These are phyloP conservation scores for Jaminaea rosea DNA, from an alignment of 1,284 basidiomycete genomes.

Conservation along the genomic window DNA sequence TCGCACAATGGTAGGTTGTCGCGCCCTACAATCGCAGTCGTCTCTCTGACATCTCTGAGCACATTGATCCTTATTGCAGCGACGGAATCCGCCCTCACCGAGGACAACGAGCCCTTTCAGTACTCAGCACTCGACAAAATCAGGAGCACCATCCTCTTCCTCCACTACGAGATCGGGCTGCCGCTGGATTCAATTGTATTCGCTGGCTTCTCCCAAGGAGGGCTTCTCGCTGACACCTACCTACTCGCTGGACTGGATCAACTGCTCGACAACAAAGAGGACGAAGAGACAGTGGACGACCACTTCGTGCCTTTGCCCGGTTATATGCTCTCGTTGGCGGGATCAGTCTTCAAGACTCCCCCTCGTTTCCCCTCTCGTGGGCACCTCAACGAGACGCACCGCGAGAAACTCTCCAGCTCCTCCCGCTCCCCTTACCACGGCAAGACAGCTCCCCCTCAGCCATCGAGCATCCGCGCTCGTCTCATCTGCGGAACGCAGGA, in stretches of 20 bases:
- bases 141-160: background rate
- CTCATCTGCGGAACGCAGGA: slow-evolving; percentile 1
- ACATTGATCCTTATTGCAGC: background rate
- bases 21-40: background rate
- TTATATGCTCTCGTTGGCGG: slow-evolving; percentile 1
- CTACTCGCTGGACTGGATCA: background rate
- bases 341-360: background rate
- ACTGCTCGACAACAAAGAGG: background rate
- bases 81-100: background rate
- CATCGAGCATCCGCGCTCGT: background rate
- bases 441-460: background rate
- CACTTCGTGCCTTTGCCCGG: background rate
- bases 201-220: slow-evolving; percentile 4
- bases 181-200: background rate
- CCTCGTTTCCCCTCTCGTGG: background rate
- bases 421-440: background rate
- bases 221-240: slow-evolving; percentile 2
- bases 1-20: background rate
- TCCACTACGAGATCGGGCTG: background rate
- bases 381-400: background rate
- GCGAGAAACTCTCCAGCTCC: background rate
- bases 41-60: no score
- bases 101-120: background rate
- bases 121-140: slow-evolving; percentile 1
- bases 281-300: background rate